Evolutionary conservation across 371 early-diverging fungal species (phyloP).

Genomic region (Mortierella sp.): DNA sequence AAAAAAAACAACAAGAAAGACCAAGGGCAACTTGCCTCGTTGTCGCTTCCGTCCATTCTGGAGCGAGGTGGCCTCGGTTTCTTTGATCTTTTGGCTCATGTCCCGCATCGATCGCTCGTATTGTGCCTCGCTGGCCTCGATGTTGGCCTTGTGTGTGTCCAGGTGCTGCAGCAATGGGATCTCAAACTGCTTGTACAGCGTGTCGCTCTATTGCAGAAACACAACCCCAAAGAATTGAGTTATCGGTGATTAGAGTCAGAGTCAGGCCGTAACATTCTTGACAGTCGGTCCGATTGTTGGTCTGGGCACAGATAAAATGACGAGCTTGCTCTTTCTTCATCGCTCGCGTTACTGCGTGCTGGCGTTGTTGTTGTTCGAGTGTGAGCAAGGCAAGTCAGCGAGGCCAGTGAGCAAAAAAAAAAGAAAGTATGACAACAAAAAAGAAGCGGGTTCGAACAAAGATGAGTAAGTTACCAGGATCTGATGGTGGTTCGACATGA

Average conservation of each 20-base stretch:
- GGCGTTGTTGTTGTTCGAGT: no score
- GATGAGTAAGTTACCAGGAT: slow-evolving; percentile 59
- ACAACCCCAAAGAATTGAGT: background rate
- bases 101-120: slow-evolving; percentile 62
- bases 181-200: slow-evolving; percentile 63
- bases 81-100: slow-evolving; percentile 67
- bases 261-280: background rate
- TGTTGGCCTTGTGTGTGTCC: slow-evolving; percentile 62
- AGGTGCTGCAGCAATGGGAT: slow-evolving; percentile 64
- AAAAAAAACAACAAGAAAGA: background rate
- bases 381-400: no score
- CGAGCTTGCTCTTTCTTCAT: background rate
- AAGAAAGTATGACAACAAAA: background rate
- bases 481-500: slow-evolving; percentile 71
- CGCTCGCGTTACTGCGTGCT: background rate
- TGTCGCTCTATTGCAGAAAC: slow-evolving; percentile 57
- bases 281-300: background rate
- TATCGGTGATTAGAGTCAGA: background rate
- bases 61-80: slow-evolving; percentile 65
- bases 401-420: no score
- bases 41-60: slow-evolving; percentile 63
- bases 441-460: background rate
- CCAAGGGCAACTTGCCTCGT: slow-evolving; percentile 54
- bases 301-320: background rate
- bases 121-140: slow-evolving; percentile 64